Percentiles rank a stretch among this genome's conserved stretches.
Conservation (phyloP, 352 stramenopile species). For the Phytopythium vexans region DNA sequence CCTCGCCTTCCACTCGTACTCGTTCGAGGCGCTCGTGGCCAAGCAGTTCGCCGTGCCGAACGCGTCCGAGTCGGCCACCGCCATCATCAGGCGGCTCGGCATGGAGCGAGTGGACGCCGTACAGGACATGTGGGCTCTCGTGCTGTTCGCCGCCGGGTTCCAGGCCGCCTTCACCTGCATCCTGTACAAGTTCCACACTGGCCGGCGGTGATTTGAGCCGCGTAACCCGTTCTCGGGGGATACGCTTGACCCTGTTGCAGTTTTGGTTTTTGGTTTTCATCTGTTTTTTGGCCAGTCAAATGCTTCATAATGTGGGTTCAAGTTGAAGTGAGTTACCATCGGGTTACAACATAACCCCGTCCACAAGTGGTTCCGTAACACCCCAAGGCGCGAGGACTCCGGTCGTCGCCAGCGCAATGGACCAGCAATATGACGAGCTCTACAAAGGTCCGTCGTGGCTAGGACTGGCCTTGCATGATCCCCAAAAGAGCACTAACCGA, state of each 20-base stretch:
- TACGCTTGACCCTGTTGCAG: no score
- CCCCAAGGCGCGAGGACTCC: no score
- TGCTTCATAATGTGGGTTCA: no score
- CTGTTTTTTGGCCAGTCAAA: no score
- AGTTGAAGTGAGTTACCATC: no score
- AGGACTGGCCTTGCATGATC: background rate
- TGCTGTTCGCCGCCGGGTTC: conserved; percentile 22
- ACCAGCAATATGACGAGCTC: conserved; percentile 75
- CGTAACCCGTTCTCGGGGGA: no score
- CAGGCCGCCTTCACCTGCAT: conserved; percentile 25
- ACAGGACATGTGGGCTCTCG: conserved; percentile 39
- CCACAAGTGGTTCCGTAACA: no score
- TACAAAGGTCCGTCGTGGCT: conserved; percentile 53
- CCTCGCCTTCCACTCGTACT: conserved; percentile 80
- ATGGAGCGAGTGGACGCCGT: conserved; percentile 46
- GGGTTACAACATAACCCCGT: no score
- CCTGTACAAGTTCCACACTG: no score
- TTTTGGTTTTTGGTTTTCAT: no score
- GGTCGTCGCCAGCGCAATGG: conserved; percentile 13
- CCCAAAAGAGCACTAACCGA: background rate
- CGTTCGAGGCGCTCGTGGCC: conserved; percentile 78
- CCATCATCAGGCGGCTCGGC: conserved; percentile 20
- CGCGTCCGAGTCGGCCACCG: conserved; percentile 10
- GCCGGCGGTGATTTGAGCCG: no score
- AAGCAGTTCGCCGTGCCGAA: conserved; percentile 53